These are phyloP conservation scores for Rhipidocladum racemiflorum DNA, from an alignment of 176 grass and related monocot genomes.

Conservation along the genomic window DNA sequence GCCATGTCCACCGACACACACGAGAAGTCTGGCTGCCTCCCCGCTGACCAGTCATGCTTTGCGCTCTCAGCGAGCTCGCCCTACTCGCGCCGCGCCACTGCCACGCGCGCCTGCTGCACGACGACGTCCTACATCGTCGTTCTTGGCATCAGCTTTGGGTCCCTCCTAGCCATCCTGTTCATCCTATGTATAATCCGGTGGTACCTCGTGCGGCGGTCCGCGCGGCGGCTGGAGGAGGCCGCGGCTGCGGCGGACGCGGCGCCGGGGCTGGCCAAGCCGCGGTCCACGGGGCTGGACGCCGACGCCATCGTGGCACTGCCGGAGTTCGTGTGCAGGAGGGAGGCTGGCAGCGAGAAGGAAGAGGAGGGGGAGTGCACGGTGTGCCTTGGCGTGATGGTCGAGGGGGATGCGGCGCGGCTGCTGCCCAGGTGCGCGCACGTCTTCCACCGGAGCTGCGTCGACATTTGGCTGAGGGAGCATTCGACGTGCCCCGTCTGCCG, in stretches of 20 bases:
- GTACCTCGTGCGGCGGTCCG: constrained; percentile 37
- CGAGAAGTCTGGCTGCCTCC: constrained; percentile 26
- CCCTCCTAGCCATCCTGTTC: constrained; percentile 42
- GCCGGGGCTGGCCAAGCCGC: constrained; percentile 14
- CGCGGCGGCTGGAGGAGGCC: neutral
- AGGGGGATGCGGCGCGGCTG: constrained; percentile 43
- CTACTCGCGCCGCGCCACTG: neutral
- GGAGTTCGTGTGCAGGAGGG: constrained; percentile 25
- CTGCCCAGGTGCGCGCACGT: constrained; percentile 57
- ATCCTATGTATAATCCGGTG: constrained; percentile 42
- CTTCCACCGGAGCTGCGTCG: constrained; percentile 64
- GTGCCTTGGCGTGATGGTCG: constrained; percentile 41
- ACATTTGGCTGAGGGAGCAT: constrained; percentile 52
- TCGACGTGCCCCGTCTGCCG: constrained; percentile 65
- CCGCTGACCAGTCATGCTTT: constrained; percentile 44
- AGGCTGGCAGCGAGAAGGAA: neutral
- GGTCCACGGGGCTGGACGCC: constrained; percentile 24
- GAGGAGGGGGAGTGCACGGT: constrained; percentile 45
- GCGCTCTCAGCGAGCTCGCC: constrained; percentile 9
- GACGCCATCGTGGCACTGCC: constrained; percentile 47
- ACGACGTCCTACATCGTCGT: constrained; percentile 42
- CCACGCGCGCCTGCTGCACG: constrained; percentile 32
- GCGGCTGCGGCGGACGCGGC: neutral
- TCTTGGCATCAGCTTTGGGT: constrained; percentile 46
- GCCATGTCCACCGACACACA: constrained; percentile 1